A percentile compares a stretch with the other conserved stretches of the same genome.
Evolutionary conservation across 176 grass and related monocot species (phyloP).

Genomic region (Oryza glumipatula): DNA sequence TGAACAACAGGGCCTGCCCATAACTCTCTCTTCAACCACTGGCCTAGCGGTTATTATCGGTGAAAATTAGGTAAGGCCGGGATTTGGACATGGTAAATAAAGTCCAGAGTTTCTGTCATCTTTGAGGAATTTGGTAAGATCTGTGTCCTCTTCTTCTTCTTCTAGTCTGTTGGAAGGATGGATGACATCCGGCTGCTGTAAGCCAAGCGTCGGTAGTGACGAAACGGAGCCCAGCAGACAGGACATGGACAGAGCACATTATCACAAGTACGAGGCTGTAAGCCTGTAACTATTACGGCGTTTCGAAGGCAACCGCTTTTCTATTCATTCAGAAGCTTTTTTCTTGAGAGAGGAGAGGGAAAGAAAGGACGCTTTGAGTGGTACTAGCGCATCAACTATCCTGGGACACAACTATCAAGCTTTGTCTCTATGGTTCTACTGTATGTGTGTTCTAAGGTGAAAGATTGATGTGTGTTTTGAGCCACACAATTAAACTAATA

Average conservation of each 20-base stretch:
- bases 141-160: not conserved
- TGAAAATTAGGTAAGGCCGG: conserved; percentile 35
- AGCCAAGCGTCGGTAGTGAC: conserved; percentile 45
- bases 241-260: not conserved
- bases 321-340: not conserved
- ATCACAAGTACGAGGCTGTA: conserved; percentile 27
- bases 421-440: not conserved
- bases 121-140: conserved; percentile 29
- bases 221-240: conserved; percentile 12
- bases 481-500: conserved; percentile 1
- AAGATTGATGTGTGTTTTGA: not conserved
- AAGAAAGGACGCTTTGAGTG: not conserved
- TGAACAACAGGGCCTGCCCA: conserved; percentile 3
- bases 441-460: not conserved
- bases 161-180: not conserved
- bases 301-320: not conserved
- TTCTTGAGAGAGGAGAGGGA: conserved; percentile 2
- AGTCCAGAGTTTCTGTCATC: conserved; percentile 39
- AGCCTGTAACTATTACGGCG: conserved; percentile 5
- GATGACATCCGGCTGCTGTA: conserved; percentile 39
- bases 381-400: not conserved
- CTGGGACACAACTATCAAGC: not conserved
- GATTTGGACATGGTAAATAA: conserved; percentile 17
- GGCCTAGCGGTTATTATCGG: conserved; percentile 23
- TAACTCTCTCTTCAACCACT: conserved; percentile 19